These are phyloP conservation scores for Daldinia grandis DNA, from an alignment of 495 filamentous ascomycete genomes.

Conservation along the genomic window DNA sequence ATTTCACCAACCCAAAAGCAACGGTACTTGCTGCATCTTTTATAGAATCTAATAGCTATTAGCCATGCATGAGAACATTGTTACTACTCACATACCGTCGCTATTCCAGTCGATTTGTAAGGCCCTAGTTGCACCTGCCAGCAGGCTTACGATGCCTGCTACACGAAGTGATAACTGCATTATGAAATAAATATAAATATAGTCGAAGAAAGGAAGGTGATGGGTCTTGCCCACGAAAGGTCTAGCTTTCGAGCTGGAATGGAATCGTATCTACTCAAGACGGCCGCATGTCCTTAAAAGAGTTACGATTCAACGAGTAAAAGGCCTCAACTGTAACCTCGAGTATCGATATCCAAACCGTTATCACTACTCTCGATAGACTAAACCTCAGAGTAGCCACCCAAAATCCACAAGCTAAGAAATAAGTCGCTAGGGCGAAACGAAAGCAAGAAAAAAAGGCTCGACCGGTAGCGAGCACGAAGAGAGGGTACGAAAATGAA, in stretches of 20 bases:
- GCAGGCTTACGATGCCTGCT: conserved; percentile 38
- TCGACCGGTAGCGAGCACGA: conserved; percentile 39
- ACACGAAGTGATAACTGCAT: conserved; percentile 29
- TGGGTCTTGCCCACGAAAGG: conserved; percentile 22
- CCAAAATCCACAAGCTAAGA: not conserved
- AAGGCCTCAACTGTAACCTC: not conserved
- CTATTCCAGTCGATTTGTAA: conserved; percentile 32
- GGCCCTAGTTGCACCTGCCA: conserved; percentile 37
- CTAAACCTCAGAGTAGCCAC: not conserved
- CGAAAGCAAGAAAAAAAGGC: conserved; percentile 21
- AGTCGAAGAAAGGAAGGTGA: conserved; percentile 4
- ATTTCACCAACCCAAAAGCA: conserved; percentile 58
- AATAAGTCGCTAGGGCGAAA: conserved; percentile 16
- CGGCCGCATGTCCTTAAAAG: conserved; percentile 28
- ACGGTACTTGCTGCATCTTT: conserved; percentile 56
- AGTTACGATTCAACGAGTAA: not conserved
- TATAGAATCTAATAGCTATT: conserved; percentile 47
- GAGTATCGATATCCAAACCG: not conserved
- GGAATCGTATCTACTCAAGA: conserved; percentile 17
- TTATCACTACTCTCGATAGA: conserved; percentile 6
- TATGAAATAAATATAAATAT: conserved; percentile 30
- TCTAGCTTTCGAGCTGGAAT: conserved; percentile 27
- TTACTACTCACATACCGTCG: conserved; percentile 16
- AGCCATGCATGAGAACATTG: not conserved
- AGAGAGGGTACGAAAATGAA: conserved; percentile 19